A percentile compares a stretch with the other conserved stretches of the same genome.
Evolutionary conservation across 257 asterid genomes (phyloP).

Genomic region (Echites panduratus): DNA sequence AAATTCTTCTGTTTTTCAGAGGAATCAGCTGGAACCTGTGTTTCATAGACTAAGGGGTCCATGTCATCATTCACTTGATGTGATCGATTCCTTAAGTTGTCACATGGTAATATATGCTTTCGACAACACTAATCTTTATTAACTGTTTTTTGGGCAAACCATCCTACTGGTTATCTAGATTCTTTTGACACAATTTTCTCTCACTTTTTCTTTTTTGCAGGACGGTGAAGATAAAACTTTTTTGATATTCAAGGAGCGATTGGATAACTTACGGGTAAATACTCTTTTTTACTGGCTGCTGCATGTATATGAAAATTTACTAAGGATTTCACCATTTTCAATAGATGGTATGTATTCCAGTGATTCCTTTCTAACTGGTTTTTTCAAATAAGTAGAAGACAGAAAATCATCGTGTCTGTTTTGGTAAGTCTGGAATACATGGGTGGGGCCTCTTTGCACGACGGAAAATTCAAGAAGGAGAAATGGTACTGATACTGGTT

Average conservation of each 20-base stretch:
- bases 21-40: constrained; percentile 38
- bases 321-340: background rate
- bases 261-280: constrained; percentile 61
- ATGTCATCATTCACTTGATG: constrained; percentile 50
- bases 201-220: constrained; percentile 31
- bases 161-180: background rate
- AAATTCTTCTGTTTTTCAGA: constrained; percentile 34
- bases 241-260: constrained; percentile 67
- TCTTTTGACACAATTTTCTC: background rate
- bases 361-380: constrained; percentile 10
- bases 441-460: constrained; percentile 99
- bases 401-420: constrained; percentile 72
- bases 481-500: constrained; percentile 53
- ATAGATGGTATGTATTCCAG: background rate
- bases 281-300: constrained; percentile 14
- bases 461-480: constrained; percentile 79
- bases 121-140: background rate
- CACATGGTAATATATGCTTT: constrained; percentile 38
- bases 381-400: constrained; percentile 47
- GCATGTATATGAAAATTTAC: background rate
- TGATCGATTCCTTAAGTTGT: constrained; percentile 50
- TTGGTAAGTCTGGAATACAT: constrained; percentile 95
- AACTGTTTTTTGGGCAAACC: background rate
- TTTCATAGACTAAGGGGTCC: constrained; percentile 89
- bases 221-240: constrained; percentile 40